Evolutionary conservation across 139 green algal species (phyloP).

Genomic region (Micractinium conductrix): DNA sequence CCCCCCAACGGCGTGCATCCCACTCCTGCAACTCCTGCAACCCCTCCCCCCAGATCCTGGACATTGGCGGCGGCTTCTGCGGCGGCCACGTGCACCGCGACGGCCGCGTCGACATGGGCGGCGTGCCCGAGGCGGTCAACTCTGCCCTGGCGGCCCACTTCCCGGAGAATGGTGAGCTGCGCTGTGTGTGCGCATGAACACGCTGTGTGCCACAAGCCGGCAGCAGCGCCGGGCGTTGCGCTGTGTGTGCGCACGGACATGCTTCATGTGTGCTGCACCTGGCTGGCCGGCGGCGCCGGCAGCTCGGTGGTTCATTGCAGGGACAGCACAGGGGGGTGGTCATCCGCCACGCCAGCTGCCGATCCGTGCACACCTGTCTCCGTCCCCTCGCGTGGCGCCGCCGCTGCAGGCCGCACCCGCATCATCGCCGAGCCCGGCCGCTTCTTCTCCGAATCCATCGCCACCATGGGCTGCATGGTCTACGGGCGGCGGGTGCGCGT

Average conservation of each 20-base stretch:
- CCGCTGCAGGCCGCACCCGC: slow-evolving; percentile 30
- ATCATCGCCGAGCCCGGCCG: slow-evolving; percentile 96
- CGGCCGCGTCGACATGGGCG: slow-evolving; percentile 56
- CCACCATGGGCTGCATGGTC: slow-evolving; percentile 84
- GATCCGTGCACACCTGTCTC: neutral
- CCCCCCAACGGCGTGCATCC: too few species aligned
- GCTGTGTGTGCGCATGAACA: neutral
- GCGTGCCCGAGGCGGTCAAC: slow-evolving; percentile 85
- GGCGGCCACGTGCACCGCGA: slow-evolving; percentile 43
- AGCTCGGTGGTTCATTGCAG: too few species aligned
- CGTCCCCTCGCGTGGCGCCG: neutral
- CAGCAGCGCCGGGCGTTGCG: too few species aligned
- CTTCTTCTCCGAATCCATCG: slow-evolving; percentile 94
- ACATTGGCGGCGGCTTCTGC: slow-evolving; percentile 97
- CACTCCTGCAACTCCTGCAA: too few species aligned
- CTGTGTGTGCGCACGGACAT: too few species aligned
- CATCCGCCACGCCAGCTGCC: neutral
- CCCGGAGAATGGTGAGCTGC: slow-evolving; percentile 46
- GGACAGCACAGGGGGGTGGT: too few species aligned
- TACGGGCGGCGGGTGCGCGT: slow-evolving; percentile 79
- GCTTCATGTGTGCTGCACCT: too few species aligned
- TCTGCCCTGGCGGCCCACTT: slow-evolving; percentile 86
- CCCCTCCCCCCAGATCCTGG: slow-evolving; percentile 68
- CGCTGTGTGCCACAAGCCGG: too few species aligned
- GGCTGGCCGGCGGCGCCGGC: too few species aligned